Conservation (phyloP, 176 grass and related monocot genomes). For the Carex kokanica region DNA sequence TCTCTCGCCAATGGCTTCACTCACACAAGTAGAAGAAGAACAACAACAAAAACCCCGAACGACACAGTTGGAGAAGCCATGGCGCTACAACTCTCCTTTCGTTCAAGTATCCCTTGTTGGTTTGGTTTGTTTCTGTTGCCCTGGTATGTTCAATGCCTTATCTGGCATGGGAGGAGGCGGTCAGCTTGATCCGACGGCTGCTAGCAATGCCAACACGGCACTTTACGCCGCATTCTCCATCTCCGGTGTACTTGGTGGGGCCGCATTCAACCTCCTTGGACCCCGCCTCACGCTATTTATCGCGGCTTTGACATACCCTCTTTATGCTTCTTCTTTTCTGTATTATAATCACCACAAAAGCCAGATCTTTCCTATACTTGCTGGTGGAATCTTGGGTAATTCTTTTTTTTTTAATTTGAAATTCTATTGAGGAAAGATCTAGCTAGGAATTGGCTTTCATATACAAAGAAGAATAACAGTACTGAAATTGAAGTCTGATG, state of each 20-base stretch:
- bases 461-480: background rate
- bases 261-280: slow-evolving; percentile 74
- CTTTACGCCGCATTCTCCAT: slow-evolving; percentile 84
- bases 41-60: background rate
- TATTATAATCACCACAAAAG: slow-evolving; percentile 71
- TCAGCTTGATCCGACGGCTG: slow-evolving; percentile 55
- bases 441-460: no score
- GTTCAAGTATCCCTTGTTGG: slow-evolving; percentile 73
- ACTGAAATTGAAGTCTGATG: background rate
- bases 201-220: slow-evolving; percentile 94
- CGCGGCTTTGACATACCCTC: slow-evolving; percentile 67
- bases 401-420: background rate
- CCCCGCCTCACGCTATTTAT: slow-evolving; percentile 59
- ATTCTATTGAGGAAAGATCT: background rate
- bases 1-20: background rate
- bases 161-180: slow-evolving; percentile 86
- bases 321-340: slow-evolving; percentile 85
- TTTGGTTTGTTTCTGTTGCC: slow-evolving; percentile 93
- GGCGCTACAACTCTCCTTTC: slow-evolving; percentile 75
- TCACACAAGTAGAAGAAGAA: background rate
- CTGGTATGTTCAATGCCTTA: slow-evolving; percentile 98
- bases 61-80: background rate
- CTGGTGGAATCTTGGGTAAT: slow-evolving; percentile 58
- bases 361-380: slow-evolving; percentile 51
- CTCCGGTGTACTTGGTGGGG: slow-evolving; percentile 79